Evolutionary conservation across 345 rosid genomes (phyloP), one percentile per base, ranked within the genome.

Genomic region (Citrus australasica): DNA sequence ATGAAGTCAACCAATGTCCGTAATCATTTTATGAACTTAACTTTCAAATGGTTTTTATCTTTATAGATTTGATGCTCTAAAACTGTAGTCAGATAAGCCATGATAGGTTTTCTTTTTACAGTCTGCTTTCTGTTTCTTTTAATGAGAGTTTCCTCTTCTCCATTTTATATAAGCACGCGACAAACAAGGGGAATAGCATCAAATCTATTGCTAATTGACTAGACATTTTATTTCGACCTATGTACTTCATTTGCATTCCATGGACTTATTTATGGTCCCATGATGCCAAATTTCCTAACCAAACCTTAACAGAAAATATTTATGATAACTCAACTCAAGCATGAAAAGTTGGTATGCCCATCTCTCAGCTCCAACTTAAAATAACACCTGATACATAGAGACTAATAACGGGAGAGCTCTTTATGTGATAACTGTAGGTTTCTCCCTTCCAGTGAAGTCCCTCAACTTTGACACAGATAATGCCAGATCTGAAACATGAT

Each of bases 351-450:
- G 77, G 82, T 66, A 75, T 5, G 9, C 75, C 62, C 80, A 38
- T 83, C 81, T 42, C 73, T 73, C 40, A 58, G 69, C 77, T 69
- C 77, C 76, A 53, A 74, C 65, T 79, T 71, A 27, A 76, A 51
- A 78, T 58, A 55, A 76, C 61, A 73, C 38, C 64, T 19, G 59
- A 69, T 79, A 73, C 60, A 5, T 28, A 38, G 55, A 80, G 71
- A 69, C 63, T 7, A 27, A 38, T 17, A 27, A 33, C 24, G 24
- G 19, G 69, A 35, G 56, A 19, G 51, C 14, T 33, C 73, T 76
- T 88, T 84, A 92, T 82, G 99, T 94, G 85, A 94, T 90, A 80
- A 94, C 98, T n/a, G 95, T 94, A 63, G 97, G 99, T 84, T 89
- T 92, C 88, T 94, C 97, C 89, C 97, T 90, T 72, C 94, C 95